phyloP scores from a whole-genome alignment of 306 rosid genomes.

The Hippophae rhamnoides region DNA sequence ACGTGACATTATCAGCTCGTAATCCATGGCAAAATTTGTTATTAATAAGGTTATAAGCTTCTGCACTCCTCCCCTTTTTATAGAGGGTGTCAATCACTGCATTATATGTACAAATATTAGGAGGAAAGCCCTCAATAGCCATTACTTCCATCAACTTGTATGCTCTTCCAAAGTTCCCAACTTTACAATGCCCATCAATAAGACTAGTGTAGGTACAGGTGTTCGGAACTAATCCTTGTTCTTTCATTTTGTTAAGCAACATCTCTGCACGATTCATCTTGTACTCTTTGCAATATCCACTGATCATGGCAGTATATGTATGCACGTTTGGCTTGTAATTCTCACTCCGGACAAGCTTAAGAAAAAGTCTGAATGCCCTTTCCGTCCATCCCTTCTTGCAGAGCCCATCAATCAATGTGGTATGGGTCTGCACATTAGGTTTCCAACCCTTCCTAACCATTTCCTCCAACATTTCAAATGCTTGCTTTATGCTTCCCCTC shows the following conservation, averaged over 20 bases:
- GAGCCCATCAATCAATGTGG: constrained; percentile 63
- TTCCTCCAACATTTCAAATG: constrained; percentile 97
- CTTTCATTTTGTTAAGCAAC: constrained; percentile 74
- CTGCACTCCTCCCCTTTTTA: constrained; percentile 57
- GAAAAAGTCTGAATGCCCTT: constrained; percentile 78
- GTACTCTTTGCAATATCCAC: constrained; percentile 65
- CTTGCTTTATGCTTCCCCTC: constrained; percentile 83
- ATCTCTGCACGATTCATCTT: constrained; percentile 79
- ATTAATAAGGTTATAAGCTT: constrained; percentile 57
- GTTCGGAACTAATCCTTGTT: constrained; percentile 74
- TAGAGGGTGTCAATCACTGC: constrained; percentile 63
- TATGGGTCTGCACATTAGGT: constrained; percentile 83
- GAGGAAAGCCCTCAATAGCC: constrained; percentile 56
- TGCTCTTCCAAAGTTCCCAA: constrained; percentile 57
- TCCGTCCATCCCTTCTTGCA: constrained; percentile 99
- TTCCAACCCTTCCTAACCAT: constrained; percentile 89
- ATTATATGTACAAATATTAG: constrained; percentile 70
- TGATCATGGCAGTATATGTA: constrained; percentile 83
- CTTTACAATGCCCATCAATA: constrained; percentile 65
- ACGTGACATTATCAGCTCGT: constrained; percentile 53
- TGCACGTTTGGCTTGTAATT: constrained; percentile 66
- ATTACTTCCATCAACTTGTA: constrained; percentile 56
- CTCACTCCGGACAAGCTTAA: constrained; percentile 86
- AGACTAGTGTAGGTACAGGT: constrained; percentile 68
- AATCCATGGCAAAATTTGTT: constrained; percentile 30